These are phyloP conservation scores for Cicer chorassanicum DNA, from an alignment of 306 rosid genomes.

Conservation along the genomic window DNA sequence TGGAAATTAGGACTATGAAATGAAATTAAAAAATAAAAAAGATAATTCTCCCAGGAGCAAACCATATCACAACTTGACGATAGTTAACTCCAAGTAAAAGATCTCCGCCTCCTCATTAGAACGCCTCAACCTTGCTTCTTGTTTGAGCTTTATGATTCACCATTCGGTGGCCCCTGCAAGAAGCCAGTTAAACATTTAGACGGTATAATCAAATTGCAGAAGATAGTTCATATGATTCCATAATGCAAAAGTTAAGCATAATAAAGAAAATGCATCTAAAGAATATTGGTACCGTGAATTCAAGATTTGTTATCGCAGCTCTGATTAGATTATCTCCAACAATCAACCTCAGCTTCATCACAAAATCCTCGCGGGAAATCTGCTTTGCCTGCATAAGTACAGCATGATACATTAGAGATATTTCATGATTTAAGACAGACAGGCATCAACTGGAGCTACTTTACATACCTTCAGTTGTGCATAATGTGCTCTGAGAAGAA, in stretches of 20 bases:
- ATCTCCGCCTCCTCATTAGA: conserved; percentile 31
- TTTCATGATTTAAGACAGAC: conserved; percentile 10
- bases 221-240: neutral
- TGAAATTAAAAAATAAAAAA: neutral
- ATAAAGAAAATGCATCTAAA: neutral
- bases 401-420: conserved; percentile 9
- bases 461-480: conserved; percentile 62
- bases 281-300: conserved; percentile 53
- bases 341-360: conserved; percentile 67
- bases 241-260: neutral
- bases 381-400: conserved; percentile 59
- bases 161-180: conserved; percentile 55
- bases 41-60: conserved; percentile 22
- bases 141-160: conserved; percentile 21
- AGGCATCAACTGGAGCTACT: conserved; percentile 19
- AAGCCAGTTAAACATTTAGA: conserved; percentile 29
- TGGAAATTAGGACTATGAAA: neutral
- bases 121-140: conserved; percentile 38
- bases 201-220: neutral
- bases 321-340: conserved; percentile 82
- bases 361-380: conserved; percentile 70
- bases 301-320: conserved; percentile 63
- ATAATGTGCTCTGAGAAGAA: conserved; percentile 53
- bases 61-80: conserved; percentile 47
- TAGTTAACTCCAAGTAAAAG: conserved; percentile 26